These are phyloP conservation scores for Trypanosoma platydactyli DNA, from an alignment of 208 protist species.

Conservation along the genomic window DNA sequence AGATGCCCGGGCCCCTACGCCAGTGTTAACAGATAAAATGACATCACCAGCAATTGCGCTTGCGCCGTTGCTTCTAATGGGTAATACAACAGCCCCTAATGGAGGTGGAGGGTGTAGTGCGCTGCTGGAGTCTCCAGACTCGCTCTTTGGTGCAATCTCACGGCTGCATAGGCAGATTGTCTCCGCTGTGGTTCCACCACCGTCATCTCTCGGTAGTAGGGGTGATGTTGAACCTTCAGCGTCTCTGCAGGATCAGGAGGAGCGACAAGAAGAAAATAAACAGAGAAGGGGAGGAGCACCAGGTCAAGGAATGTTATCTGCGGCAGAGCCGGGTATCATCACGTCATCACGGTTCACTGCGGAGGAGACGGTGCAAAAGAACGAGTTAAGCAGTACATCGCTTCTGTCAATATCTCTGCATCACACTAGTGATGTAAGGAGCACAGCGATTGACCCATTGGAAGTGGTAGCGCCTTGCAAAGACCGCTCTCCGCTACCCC, in stretches of 20 bases:
- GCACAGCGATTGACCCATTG: neutral
- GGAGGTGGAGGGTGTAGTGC: constrained; percentile 6
- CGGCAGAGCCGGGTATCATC: no score
- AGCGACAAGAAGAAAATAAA: neutral
- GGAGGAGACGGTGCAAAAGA: neutral
- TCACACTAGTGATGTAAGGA: neutral
- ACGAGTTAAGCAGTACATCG: no score
- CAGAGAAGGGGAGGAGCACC: no score
- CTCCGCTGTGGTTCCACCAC: constrained; percentile 37
- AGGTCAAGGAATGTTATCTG: no score
- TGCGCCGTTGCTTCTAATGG: constrained; percentile 15
- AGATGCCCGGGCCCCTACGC: neutral
- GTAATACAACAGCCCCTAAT: neutral
- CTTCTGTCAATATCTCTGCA: no score
- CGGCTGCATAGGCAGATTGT: constrained; percentile 38
- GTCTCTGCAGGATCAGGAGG: neutral
- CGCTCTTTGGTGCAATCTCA: constrained; percentile 43
- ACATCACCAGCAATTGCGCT: constrained; percentile 9
- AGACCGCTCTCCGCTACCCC: no score
- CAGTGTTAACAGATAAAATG: neutral
- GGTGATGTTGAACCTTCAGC: neutral
- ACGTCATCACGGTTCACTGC: neutral
- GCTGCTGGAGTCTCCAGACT: constrained; percentile 22
- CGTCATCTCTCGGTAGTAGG: constrained; percentile 1
- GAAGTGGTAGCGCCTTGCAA: neutral